Conservation (phyloP, 2,329 filamentous ascomycete species). For the Penicillium sp. region DNA sequence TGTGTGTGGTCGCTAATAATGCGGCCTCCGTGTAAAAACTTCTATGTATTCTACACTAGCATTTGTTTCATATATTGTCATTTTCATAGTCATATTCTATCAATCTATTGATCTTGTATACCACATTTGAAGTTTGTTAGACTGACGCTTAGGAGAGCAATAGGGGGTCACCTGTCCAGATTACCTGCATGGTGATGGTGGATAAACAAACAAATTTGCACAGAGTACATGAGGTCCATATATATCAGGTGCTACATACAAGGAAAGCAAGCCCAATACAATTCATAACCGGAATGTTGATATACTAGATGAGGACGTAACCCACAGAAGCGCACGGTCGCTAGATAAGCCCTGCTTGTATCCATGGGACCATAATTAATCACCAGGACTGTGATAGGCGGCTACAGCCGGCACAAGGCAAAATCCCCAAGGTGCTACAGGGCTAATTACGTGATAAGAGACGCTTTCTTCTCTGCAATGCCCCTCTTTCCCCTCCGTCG, state of each 20-base stretch:
- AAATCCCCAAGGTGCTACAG: conserved; percentile 4
- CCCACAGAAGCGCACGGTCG: not conserved
- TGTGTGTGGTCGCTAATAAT: not conserved
- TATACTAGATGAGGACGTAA: not conserved
- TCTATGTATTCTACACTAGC: conserved; percentile 21
- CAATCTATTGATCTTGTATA: not conserved
- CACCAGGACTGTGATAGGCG: conserved; percentile 5
- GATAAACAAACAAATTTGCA: not conserved
- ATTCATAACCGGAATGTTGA: too few species aligned
- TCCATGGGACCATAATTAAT: not conserved
- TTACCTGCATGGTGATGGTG: not conserved
- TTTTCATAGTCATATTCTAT: not conserved
- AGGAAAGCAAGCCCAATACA: too few species aligned
- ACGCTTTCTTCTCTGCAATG: conserved; percentile 24
- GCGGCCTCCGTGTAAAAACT: not conserved
- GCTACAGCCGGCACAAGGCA: conserved; percentile 16
- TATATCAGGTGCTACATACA: too few species aligned
- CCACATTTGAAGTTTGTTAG: not conserved
- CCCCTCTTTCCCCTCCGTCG: conserved; percentile 36
- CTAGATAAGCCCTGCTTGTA: not conserved
- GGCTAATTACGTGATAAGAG: conserved; percentile 28
- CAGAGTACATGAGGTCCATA: too few species aligned
- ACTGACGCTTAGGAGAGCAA: not conserved
- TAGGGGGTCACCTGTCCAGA: not conserved
- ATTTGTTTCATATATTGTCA: conserved; percentile 3